A percentile compares a stretch with the other conserved stretches of the same genome.
phyloP scores from a whole-genome alignment of 2,329 filamentous ascomycete genomes.

The Dactylellina drechsleri region DNA sequence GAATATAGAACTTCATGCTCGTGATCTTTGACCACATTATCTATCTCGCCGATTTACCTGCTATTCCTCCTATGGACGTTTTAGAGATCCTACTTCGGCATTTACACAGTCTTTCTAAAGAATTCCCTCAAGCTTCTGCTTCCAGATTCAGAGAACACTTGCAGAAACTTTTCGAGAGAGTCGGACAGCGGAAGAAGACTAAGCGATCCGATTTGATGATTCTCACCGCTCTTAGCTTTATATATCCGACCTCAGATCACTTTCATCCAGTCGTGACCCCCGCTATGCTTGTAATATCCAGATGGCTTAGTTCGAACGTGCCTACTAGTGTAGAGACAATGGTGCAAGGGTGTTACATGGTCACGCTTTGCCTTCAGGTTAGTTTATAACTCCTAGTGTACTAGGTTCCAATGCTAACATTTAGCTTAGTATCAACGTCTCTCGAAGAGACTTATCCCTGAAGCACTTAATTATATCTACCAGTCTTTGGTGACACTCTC shows the following conservation, averaged over 20 bases:
- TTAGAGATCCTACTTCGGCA: constrained; percentile 86
- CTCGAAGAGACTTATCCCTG: constrained; percentile 88
- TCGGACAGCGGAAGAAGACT: constrained; percentile 60
- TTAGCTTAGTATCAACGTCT: constrained; percentile 77
- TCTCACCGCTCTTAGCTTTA: constrained; percentile 82
- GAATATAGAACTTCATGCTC: constrained; percentile 61
- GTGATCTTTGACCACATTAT: constrained; percentile 69
- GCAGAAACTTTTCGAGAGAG: constrained; percentile 67
- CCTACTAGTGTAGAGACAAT: constrained; percentile 74
- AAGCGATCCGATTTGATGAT: constrained; percentile 76
- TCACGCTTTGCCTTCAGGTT: constrained; percentile 72
- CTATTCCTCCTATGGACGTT: constrained; percentile 71
- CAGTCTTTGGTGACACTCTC: constrained; percentile 77
- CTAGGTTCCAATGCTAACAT: constrained; percentile 10
- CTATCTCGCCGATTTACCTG: constrained; percentile 67
- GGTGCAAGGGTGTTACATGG: constrained; percentile 79
- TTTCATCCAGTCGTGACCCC: constrained; percentile 96
- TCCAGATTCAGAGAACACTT: constrained; percentile 81
- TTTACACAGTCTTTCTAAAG: constrained; percentile 89
- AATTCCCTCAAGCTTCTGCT: constrained; percentile 80
- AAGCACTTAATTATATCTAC: constrained; percentile 81
- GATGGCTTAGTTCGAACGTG: constrained; percentile 82
- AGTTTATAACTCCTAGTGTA: not conserved
- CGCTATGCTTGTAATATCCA: constrained; percentile 82
- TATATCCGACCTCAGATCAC: constrained; percentile 95